A percentile compares a stretch with the other conserved stretches of the same genome.
Conservation (phyloP, 768 basidiomycete species). For the Pholiota molesta region DNA sequence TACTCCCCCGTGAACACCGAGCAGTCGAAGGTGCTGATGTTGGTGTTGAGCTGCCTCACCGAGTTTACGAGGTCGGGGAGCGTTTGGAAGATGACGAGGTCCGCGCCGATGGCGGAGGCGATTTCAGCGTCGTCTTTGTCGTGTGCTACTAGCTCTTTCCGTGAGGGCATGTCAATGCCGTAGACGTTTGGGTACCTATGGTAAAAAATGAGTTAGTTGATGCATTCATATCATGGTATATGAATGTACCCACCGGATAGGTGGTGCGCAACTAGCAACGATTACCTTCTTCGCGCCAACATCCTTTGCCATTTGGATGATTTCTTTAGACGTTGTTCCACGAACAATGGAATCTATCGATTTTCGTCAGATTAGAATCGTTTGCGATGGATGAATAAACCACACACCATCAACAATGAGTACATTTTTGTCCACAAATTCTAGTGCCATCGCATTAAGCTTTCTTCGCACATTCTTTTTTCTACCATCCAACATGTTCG, state of each 20-base stretch:
- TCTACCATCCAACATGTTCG: constrained; percentile 39
- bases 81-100: constrained; percentile 95
- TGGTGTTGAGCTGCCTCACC: constrained; percentile 82
- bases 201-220: constrained; percentile 2
- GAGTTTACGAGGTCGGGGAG: constrained; percentile 85
- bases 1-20: constrained; percentile 98
- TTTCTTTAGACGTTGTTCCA: constrained; percentile 98
- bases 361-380: background rate
- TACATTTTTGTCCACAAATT: constrained; percentile 91
- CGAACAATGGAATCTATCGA: constrained; percentile 92
- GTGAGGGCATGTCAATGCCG: constrained; percentile 99
- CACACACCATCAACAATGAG: constrained; percentile 90
- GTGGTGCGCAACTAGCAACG: constrained; percentile 95
- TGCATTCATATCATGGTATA: background rate
- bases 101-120: constrained; percentile 85
- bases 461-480: constrained; percentile 94
- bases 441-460: constrained; percentile 97
- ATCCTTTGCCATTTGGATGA: constrained; percentile 99
- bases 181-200: constrained; percentile 90
- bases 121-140: constrained; percentile 72
- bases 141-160: constrained; percentile 90
- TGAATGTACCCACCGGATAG: constrained; percentile 72
- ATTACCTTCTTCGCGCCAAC: constrained; percentile 97
- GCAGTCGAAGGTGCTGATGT: constrained; percentile 84
- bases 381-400: background rate